Evolutionary conservation across 768 basidiomycete species (phyloP).

Genomic region (Holtermanniella nyarrowii): DNA sequence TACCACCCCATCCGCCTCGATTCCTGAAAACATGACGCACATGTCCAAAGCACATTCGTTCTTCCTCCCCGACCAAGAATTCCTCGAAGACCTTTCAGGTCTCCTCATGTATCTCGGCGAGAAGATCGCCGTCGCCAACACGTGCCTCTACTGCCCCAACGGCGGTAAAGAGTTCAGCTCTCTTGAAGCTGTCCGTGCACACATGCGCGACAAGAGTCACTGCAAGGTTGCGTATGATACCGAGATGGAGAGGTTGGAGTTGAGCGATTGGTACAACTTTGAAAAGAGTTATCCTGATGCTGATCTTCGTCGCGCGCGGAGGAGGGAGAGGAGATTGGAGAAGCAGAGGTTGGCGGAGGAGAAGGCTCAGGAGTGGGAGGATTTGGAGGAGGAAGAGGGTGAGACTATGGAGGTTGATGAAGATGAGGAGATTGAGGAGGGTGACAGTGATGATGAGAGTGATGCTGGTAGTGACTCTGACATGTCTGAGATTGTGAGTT

Average conservation of each 20-base stretch:
- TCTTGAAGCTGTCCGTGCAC: slow-evolving; percentile 78
- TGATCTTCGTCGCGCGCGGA: slow-evolving; percentile 33
- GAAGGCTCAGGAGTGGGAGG: slow-evolving; percentile 38
- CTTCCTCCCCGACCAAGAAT: slow-evolving; percentile 90
- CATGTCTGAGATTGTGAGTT: slow-evolving; percentile 3
- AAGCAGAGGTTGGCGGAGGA: slow-evolving; percentile 25
- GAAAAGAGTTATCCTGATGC: slow-evolving; percentile 60
- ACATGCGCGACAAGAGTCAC: slow-evolving; percentile 88
- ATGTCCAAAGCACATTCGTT: slow-evolving; percentile 85
- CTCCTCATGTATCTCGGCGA: slow-evolving; percentile 78
- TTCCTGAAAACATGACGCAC: slow-evolving; percentile 65
- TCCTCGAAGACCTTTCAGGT: slow-evolving; percentile 71
- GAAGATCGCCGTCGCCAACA: slow-evolving; percentile 84
- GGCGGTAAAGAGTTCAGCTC: slow-evolving; percentile 69
- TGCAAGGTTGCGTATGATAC: slow-evolving; percentile 90
- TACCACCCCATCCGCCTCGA: slow-evolving; percentile 45
- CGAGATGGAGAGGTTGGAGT: slow-evolving; percentile 66
- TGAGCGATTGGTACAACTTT: slow-evolving; percentile 93
- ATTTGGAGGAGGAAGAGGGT: slow-evolving; percentile 32
- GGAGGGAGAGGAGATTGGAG: slow-evolving; percentile 32
- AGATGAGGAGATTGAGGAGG: slow-evolving; percentile 15
- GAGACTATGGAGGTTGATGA: slow-evolving; percentile 39
- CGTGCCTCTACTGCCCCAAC: slow-evolving; percentile 78
- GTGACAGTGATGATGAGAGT: slow-evolving; percentile 7
- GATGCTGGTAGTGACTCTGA: too few species aligned